phyloP scores from a whole-genome alignment of 75 land plant species.

The Chamaecyparis obtusa region DNA sequence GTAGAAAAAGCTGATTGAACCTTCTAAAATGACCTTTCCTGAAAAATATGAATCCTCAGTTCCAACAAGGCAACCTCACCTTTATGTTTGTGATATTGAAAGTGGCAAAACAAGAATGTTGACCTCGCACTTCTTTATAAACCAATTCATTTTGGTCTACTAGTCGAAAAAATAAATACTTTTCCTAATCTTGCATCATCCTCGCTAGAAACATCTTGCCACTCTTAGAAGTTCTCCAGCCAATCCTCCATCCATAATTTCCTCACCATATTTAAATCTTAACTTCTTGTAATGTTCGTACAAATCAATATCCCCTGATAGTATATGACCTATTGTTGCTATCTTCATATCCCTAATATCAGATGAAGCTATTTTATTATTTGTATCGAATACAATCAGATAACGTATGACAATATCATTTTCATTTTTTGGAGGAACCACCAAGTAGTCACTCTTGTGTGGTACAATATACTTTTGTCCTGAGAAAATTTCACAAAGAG shows the following conservation, averaged over 20 bases:
- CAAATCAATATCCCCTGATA: neutral
- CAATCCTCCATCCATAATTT: neutral
- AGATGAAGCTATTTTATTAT: too few species aligned
- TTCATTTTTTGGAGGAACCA: conserved; percentile 31
- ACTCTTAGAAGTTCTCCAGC: neutral
- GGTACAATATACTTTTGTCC: neutral
- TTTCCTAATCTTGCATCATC: neutral
- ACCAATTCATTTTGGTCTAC: too few species aligned
- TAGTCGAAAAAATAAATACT: too few species aligned
- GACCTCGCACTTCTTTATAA: neutral
- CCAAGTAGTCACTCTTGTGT: neutral
- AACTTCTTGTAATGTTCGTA: conserved; percentile 5
- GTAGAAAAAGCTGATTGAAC: neutral
- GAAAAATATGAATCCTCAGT: neutral
- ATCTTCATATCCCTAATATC: too few species aligned
- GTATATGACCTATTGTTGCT: neutral
- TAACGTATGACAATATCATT: conserved; percentile 33
- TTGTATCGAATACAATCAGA: conserved; percentile 14
- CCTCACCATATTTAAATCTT: neutral
- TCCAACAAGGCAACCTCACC: neutral
- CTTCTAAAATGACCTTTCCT: neutral
- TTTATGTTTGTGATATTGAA: too few species aligned
- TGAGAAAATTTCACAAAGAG: conserved; percentile 29
- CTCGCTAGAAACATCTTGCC: neutral
- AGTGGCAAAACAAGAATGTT: too few species aligned